A percentile compares a stretch with the other conserved stretches of the same genome.
phyloP scores from a whole-genome alignment of 2,329 filamentous ascomycete genomes.

The Herpotrichia juniperi region DNA sequence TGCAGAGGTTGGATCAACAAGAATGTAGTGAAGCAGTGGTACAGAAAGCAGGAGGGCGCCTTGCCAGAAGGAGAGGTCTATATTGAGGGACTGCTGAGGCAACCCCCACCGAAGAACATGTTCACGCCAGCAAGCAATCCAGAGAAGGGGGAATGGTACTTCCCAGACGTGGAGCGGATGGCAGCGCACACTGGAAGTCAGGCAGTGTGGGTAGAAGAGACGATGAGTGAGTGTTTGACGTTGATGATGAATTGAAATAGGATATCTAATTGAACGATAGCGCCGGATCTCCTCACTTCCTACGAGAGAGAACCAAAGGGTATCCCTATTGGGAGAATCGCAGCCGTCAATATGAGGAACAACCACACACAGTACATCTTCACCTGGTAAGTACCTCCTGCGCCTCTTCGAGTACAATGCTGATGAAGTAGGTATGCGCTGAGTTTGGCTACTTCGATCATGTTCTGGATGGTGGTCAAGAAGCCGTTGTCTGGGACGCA shows the following conservation, averaged over 20 bases:
- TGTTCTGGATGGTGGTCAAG: slow-evolving; percentile 95
- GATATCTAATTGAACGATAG: slow-evolving; percentile 54
- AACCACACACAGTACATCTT: slow-evolving; percentile 99
- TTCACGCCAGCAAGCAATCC: slow-evolving; percentile 93
- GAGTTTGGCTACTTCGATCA: slow-evolving; percentile 83
- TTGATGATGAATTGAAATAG: slow-evolving; percentile 11
- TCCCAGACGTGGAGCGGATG: slow-evolving; percentile 94
- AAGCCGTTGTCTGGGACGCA: slow-evolving; percentile 78
- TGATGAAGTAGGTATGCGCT: slow-evolving; percentile 75
- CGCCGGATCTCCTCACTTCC: slow-evolving; percentile 76
- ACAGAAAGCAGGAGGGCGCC: slow-evolving; percentile 61
- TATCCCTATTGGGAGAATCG: slow-evolving; percentile 84
- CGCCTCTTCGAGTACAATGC: background rate
- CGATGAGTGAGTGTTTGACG: slow-evolving; percentile 70
- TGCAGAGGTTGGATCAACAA: slow-evolving; percentile 92
- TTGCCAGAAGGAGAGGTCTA: slow-evolving; percentile 74
- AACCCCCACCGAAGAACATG: slow-evolving; percentile 97
- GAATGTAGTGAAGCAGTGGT: slow-evolving; percentile 69
- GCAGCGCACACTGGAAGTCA: slow-evolving; percentile 80
- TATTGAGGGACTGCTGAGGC: slow-evolving; percentile 82
- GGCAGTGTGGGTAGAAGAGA: slow-evolving; percentile 93
- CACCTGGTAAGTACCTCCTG: slow-evolving; percentile 76
- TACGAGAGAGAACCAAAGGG: slow-evolving; percentile 80
- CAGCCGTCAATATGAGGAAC: slow-evolving; percentile 92
- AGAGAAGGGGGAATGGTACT: slow-evolving; percentile 86